Conservation (phyloP, 2,329 filamentous ascomycete species). For the Penicillium sp. region DNA sequence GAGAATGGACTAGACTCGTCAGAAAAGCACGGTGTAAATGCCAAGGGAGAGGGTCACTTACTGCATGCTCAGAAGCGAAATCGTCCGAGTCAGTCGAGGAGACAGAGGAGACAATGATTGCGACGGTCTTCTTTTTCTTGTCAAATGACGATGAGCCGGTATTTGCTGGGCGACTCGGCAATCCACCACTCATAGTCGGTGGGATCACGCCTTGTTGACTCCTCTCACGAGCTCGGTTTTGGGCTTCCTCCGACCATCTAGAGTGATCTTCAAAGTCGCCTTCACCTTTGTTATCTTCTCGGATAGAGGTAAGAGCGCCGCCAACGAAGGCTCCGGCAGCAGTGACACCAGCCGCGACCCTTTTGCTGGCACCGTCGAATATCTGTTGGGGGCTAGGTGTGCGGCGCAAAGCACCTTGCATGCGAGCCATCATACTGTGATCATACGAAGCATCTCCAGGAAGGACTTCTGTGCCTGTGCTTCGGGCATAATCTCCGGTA, state of each 20-base stretch:
- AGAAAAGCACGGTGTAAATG: slow-evolving; percentile 6
- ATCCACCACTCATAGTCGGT: slow-evolving; percentile 33
- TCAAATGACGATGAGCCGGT: slow-evolving; percentile 26
- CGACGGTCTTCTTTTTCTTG: slow-evolving; percentile 73
- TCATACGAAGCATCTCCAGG: slow-evolving; percentile 44
- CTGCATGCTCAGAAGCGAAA: slow-evolving; percentile 72
- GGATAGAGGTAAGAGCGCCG: slow-evolving; percentile 76
- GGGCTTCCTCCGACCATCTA: slow-evolving; percentile 88
- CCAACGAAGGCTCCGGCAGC: slow-evolving; percentile 81
- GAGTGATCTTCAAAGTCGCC: slow-evolving; percentile 80
- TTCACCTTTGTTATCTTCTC: slow-evolving; percentile 76
- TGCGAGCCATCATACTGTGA: slow-evolving; percentile 67
- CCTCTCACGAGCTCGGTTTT: slow-evolving; percentile 55
- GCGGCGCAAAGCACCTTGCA: slow-evolving; percentile 76
- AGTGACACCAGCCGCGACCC: slow-evolving; percentile 75
- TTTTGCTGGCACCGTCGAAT: slow-evolving; percentile 77
- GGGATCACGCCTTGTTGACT: slow-evolving; percentile 26
- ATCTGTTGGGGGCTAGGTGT: slow-evolving; percentile 87
- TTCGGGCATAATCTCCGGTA: slow-evolving; percentile 33
- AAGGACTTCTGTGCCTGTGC: slow-evolving; percentile 34
- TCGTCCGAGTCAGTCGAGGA: slow-evolving; percentile 56
- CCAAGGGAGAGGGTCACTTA: slow-evolving; percentile 50
- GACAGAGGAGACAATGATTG: slow-evolving; percentile 77
- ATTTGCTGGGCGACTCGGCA: slow-evolving; percentile 35
- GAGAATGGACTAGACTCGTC: slow-evolving; percentile 66